Evolutionary conservation across 495 filamentous ascomycete genomes (phyloP).

Genomic region (Lasiosphaeriaceae sp.): DNA sequence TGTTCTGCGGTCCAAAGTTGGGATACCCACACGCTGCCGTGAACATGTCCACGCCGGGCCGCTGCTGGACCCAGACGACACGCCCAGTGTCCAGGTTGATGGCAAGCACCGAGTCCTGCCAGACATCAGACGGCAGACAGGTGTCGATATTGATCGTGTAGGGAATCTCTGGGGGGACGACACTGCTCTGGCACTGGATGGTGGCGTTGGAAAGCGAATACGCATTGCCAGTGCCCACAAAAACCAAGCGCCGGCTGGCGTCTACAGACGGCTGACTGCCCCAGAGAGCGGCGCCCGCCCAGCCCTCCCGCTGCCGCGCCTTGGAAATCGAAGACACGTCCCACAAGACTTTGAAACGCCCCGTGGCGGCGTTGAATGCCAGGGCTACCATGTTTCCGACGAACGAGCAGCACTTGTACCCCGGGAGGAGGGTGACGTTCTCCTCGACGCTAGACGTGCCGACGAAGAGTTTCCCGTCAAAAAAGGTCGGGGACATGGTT

Average conservation of each 20-base stretch:
- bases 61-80: constrained; percentile 29
- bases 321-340: constrained; percentile 24
- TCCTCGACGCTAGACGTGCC: constrained; percentile 30
- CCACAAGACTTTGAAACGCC: constrained; percentile 24
- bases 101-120: constrained; percentile 33
- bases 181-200: constrained; percentile 8
- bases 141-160: constrained; percentile 4
- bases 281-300: constrained; percentile 34
- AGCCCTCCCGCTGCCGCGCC: constrained; percentile 6
- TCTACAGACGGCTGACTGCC: constrained; percentile 41
- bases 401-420: constrained; percentile 35
- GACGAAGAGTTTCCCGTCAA: constrained; percentile 27
- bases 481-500: constrained; percentile 32
- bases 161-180: constrained; percentile 10
- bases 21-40: constrained; percentile 24
- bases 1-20: constrained; percentile 9
- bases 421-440: constrained; percentile 7
- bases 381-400: constrained; percentile 27
- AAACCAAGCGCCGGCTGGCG: constrained; percentile 23
- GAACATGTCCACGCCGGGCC: constrained; percentile 24
- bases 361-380: constrained; percentile 12
- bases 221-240: constrained; percentile 36
- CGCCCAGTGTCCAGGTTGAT: constrained; percentile 24
- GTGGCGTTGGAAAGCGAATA: constrained; percentile 23
- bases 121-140: constrained; percentile 19